Base-by-base conservation (phyloP, 495 filamentous ascomycete species). In the Penicillium salamii region DNA sequence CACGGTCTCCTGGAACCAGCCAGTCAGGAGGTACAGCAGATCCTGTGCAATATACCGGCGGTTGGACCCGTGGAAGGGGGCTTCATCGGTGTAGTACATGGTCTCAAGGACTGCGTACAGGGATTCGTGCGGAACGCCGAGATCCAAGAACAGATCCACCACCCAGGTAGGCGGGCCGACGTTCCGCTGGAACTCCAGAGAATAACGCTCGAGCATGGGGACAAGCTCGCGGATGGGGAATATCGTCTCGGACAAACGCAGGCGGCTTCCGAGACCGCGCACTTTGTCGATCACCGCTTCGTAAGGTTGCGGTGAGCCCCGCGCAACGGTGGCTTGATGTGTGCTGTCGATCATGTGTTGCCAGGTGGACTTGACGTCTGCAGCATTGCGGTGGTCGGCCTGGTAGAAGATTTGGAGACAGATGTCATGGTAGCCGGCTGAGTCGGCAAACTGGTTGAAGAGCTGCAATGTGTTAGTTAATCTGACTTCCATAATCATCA, bases 371-470 rank as follows among this genome's bases (percentile, higher is more conserved):
- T 74, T 74, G 63, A 99, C 90, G 65, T 91, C 85, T 41, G 85
- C 81, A 7, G 83, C 75, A 59, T 91, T 92, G 55, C 91, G 87
- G 72, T 91, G 86, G 67, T 97, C 88, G 24, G 91, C 91, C 0
- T 83, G 75, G 67, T 89, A 85, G 71, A 88, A 97, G 57, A 97
- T 95, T 42, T 88, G 77, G 18, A 99, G 82, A 65, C 86, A 95
- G 47, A 99, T 82, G 62, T 97, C 93, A 69, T 87, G 88, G 74
- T 97, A 99, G 45, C 79, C 80, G 6, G 86, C 92, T 55, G 87
- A 83, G 58, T 97, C 91, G 49, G 89, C 87, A 61, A 88, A 97
- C 43, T 78, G 68, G 63, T 99, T 96, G 75, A 86, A 99, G 28
- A 99, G 83, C 89, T 96, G n/a, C 3, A 32, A 44, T 44, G 14